Conservation (phyloP, 352 stramenopile genomes). For the Pelagophyceae sp. region DNA sequence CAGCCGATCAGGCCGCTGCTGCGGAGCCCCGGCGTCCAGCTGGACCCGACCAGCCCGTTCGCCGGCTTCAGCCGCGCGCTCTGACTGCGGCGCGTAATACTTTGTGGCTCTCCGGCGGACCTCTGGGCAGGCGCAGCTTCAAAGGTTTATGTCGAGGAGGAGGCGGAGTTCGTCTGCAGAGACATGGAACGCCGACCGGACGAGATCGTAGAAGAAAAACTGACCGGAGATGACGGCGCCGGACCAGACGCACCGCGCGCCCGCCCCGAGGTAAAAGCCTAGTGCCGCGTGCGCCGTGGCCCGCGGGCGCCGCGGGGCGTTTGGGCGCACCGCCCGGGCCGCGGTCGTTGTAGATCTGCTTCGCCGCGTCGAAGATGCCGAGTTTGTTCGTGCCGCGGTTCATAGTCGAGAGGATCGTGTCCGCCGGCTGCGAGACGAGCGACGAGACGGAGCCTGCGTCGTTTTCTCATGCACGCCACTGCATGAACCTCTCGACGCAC, state of each 20-base stretch:
- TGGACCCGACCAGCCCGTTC: too few species aligned
- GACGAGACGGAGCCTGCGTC: constrained; percentile 46
- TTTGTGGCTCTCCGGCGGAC: too few species aligned
- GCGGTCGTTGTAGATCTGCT: constrained; percentile 48
- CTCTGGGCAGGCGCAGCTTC: too few species aligned
- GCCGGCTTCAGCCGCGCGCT: too few species aligned
- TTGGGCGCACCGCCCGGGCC: constrained; percentile 29
- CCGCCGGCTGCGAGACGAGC: constrained; percentile 60
- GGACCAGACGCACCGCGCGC: constrained; percentile 55
- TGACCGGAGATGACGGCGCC: constrained; percentile 61
- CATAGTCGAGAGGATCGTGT: constrained; percentile 60
- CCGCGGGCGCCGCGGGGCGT: neutral
- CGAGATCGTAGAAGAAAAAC: constrained; percentile 62
- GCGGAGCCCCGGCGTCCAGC: too few species aligned
- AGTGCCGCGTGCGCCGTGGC: too few species aligned
- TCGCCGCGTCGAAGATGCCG: constrained; percentile 43
- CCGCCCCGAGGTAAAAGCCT: constrained; percentile 46
- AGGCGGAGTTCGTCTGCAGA: neutral
- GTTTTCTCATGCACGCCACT: too few species aligned
- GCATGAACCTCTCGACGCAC: too few species aligned
- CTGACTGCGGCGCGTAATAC: too few species aligned
- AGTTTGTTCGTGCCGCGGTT: constrained; percentile 38
- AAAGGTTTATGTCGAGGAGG: neutral
- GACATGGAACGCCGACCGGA: neutral
- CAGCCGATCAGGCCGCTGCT: too few species aligned